phyloP scores from a whole-genome alignment of 2,329 filamentous ascomycete species.

The Torrubiella hemipterigena region DNA sequence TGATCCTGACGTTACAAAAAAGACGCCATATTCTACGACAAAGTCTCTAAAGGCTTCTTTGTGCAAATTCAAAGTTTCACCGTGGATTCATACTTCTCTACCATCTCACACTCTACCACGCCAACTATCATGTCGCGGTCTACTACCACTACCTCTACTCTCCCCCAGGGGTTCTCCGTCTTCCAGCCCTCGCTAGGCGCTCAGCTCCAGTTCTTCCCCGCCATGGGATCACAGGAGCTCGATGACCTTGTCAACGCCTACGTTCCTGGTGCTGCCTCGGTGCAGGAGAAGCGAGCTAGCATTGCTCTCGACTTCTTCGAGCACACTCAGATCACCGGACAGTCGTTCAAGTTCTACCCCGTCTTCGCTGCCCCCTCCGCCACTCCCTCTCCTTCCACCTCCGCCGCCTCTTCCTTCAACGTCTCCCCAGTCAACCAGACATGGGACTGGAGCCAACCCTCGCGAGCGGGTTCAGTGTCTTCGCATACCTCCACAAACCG shows the following conservation, averaged over 20 bases:
- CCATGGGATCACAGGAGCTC: constrained; percentile 49
- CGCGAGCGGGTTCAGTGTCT: constrained; percentile 16
- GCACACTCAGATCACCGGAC: constrained; percentile 38
- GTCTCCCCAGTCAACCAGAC: constrained; percentile 37
- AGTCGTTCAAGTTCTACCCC: constrained; percentile 49
- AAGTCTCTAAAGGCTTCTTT: constrained; percentile 2
- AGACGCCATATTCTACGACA: no score
- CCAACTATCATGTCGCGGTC: constrained; percentile 17
- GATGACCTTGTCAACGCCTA: constrained; percentile 48
- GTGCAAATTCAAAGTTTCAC: no score
- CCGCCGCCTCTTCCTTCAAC: constrained; percentile 35
- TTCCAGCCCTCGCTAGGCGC: constrained; percentile 46
- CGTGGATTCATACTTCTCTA: no score
- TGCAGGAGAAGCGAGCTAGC: constrained; percentile 45
- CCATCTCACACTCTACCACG: neutral
- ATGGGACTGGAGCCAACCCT: constrained; percentile 31
- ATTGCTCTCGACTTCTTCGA: constrained; percentile 49
- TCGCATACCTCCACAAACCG: constrained; percentile 17
- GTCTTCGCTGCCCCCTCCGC: constrained; percentile 26
- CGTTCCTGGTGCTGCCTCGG: constrained; percentile 37
- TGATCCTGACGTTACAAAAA: no score
- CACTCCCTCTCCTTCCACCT: constrained; percentile 33
- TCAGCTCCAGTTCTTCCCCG: constrained; percentile 52
- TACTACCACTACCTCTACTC: constrained; percentile 10
- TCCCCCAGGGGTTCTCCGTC: constrained; percentile 43